Percentiles rank a stretch among this genome's conserved stretches.
Conservation (phyloP, 345 rosid species). For the Orychophragmus violaceus region DNA sequence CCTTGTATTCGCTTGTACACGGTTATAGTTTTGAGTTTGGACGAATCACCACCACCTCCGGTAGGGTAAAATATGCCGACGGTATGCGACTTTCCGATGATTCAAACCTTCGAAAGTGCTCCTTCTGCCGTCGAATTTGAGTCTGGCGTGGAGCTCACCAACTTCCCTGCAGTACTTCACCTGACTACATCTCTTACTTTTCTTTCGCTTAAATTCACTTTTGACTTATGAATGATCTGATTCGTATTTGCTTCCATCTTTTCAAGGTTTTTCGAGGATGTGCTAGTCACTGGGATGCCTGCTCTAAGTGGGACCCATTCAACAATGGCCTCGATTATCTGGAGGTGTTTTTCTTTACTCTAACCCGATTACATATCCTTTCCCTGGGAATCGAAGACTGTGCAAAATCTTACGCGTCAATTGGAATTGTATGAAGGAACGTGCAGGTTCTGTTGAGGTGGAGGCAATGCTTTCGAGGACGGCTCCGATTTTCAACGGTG, state of each 20-base stretch:
- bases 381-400: background rate
- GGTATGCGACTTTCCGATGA: slow-evolving; percentile 31
- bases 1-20: background rate
- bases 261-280: slow-evolving; percentile 59
- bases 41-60: background rate
- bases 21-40: background rate
- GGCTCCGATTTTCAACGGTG: slow-evolving; percentile 73
- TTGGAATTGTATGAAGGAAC: slow-evolving; percentile 42
- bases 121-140: slow-evolving; percentile 50
- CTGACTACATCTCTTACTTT: background rate
- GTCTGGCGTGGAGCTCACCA: slow-evolving; percentile 53
- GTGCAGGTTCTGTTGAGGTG: slow-evolving; percentile 52
- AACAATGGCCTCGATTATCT: slow-evolving; percentile 70
- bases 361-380: background rate
- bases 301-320: slow-evolving; percentile 59
- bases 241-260: background rate
- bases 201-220: background rate
- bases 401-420: background rate
- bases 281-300: slow-evolving; percentile 56
- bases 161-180: slow-evolving; percentile 58
- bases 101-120: slow-evolving; percentile 40
- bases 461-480: slow-evolving; percentile 74
- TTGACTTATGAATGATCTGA: background rate
- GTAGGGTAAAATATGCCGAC: slow-evolving; percentile 6
- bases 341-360: slow-evolving; percentile 36